Conservation (phyloP, 257 asterid species). For the Solanum pimpinellifolium region DNA sequence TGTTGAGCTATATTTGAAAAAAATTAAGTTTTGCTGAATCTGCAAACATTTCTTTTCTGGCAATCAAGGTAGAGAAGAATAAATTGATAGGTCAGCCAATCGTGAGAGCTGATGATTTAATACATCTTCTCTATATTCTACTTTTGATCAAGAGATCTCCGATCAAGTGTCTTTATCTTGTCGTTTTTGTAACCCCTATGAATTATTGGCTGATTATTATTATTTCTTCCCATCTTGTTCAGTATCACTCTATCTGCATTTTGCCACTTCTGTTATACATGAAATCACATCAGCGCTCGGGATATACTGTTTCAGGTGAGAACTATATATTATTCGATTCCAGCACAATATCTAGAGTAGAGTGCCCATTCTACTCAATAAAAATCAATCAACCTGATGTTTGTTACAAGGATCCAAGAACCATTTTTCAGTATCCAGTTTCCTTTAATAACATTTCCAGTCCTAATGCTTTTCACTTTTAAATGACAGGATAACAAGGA, state of each 20-base stretch:
- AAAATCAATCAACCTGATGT: background rate
- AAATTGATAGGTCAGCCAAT: background rate
- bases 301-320: conserved; percentile 90
- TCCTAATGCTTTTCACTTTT: background rate
- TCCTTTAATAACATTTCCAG: background rate
- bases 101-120: background rate
- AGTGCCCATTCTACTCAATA: background rate
- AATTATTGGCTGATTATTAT: background rate
- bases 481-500: conserved; percentile 74
- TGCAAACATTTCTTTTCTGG: background rate
- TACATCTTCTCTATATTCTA: background rate
- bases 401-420: background rate
- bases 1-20: background rate
- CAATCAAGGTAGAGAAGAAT: background rate
- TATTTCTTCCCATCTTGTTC: conserved; percentile 10
- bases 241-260: conserved; percentile 73
- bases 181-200: background rate
- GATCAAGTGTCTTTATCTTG: background rate
- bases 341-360: background rate
- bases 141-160: background rate
- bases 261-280: conserved; percentile 78
- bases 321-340: background rate
- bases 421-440: background rate
- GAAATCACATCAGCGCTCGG: conserved; percentile 94
- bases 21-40: background rate